Evolutionary conservation across 2,329 filamentous ascomycete species (phyloP).

Genomic region (Talaromyces amestolkiae): DNA sequence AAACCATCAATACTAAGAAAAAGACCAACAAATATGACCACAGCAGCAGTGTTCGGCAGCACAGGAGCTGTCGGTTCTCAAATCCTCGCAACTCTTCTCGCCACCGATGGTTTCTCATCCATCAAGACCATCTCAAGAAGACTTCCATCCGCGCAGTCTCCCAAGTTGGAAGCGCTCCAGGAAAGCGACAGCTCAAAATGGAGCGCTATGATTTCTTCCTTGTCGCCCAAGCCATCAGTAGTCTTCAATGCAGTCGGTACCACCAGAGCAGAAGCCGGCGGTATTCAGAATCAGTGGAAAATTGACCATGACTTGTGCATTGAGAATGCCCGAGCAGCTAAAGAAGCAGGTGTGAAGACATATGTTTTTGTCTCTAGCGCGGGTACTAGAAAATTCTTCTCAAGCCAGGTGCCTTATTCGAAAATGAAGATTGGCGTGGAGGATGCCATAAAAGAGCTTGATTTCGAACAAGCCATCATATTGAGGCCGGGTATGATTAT

Average conservation of each 20-base stretch:
- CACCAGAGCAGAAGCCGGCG: not conserved
- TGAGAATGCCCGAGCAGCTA: constrained; percentile 33
- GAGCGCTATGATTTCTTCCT: not conserved
- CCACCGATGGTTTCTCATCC: not conserved
- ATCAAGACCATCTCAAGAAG: constrained; percentile 8
- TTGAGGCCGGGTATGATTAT: constrained; percentile 5
- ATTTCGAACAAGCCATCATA: constrained; percentile 7
- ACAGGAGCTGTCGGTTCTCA: constrained; percentile 10
- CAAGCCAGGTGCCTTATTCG: constrained; percentile 1
- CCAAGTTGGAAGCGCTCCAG: not conserved
- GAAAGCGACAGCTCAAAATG: constrained; percentile 4
- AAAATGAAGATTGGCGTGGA: constrained; percentile 10
- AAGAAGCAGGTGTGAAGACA: constrained; percentile 43
- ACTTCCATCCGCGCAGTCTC: constrained; percentile 7
- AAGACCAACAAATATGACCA: not conserved
- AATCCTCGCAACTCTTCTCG: not conserved
- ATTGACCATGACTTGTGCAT: constrained; percentile 11
- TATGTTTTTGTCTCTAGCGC: constrained; percentile 51
- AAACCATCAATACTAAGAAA: not conserved
- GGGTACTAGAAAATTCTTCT: not conserved
- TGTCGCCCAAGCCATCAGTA: constrained; percentile 2
- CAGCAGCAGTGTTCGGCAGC: constrained; percentile 4
- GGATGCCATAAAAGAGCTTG: constrained; percentile 7
- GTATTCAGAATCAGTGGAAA: constrained; percentile 10
- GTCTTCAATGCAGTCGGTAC: constrained; percentile 8